Conservation (phyloP, 2,329 filamentous ascomycete genomes). For the Stagonosporopsis vannaccii region DNA sequence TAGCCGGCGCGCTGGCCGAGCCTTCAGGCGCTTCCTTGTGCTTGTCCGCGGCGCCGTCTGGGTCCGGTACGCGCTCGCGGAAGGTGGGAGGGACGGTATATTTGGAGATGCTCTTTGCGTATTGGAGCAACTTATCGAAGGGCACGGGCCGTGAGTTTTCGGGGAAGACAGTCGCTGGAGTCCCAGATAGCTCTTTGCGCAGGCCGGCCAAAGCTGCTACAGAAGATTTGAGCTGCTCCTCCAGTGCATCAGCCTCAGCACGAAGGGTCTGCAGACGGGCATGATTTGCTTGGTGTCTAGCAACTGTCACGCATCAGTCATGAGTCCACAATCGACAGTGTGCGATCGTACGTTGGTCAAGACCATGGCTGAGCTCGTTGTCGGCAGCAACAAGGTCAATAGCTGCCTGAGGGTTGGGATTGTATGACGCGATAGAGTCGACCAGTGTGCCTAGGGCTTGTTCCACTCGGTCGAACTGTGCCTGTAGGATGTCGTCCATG, state of each 20-base stretch:
- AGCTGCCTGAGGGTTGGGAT: constrained; percentile 73
- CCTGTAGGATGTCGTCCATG: constrained; percentile 54
- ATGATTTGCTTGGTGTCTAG: constrained; percentile 78
- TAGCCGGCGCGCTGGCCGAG: constrained; percentile 31
- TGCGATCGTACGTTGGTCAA: constrained; percentile 65
- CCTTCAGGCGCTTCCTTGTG: constrained; percentile 31
- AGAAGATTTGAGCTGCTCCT: constrained; percentile 75
- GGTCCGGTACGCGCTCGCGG: constrained; percentile 35
- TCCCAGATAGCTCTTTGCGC: constrained; percentile 73
- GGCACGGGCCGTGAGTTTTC: constrained; percentile 60
- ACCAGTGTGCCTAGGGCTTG: constrained; percentile 69
- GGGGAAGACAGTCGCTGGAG: constrained; percentile 47
- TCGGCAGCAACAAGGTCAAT: constrained; percentile 76
- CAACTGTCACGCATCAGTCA: constrained; percentile 59
- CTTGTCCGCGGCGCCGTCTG: constrained; percentile 20
- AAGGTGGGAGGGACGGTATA: constrained; percentile 75
- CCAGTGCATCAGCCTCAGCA: constrained; percentile 68
- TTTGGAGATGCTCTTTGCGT: constrained; percentile 80
- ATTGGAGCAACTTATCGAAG: constrained; percentile 77
- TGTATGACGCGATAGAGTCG: constrained; percentile 83
- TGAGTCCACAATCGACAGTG: neutral
- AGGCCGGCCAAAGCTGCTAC: constrained; percentile 73
- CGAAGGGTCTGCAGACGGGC: constrained; percentile 73
- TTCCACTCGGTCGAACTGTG: constrained; percentile 56
- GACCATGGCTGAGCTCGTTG: constrained; percentile 68